Conservation (phyloP, 2,329 filamentous ascomycete species). For the Zarea fungicola region DNA sequence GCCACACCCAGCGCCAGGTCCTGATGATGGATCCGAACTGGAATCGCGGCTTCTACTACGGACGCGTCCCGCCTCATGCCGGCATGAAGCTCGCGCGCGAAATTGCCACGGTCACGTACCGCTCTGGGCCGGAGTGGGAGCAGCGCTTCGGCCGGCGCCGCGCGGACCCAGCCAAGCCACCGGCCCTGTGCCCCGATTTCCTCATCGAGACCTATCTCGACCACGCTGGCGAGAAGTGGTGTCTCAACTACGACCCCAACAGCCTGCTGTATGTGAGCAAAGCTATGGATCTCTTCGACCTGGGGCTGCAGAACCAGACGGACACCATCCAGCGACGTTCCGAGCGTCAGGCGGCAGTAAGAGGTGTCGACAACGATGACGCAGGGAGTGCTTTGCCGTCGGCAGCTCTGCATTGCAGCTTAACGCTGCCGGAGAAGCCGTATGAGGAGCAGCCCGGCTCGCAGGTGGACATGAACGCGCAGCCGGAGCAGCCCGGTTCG, state of each 20-base stretch:
- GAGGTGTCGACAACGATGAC: constrained; percentile 37
- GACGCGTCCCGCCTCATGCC: constrained; percentile 78
- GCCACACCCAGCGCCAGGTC: constrained; percentile 94
- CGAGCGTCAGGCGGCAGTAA: constrained; percentile 54
- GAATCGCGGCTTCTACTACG: constrained; percentile 93
- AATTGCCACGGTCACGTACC: constrained; percentile 96
- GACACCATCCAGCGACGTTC: constrained; percentile 58
- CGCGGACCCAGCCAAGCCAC: constrained; percentile 79
- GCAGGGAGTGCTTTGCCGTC: constrained; percentile 42
- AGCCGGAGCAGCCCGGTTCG: constrained; percentile 23
- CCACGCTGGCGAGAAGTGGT: constrained; percentile 97
- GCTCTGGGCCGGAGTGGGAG: constrained; percentile 96
- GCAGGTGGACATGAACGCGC: constrained; percentile 24
- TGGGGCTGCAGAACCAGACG: constrained; percentile 66
- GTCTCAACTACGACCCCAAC: constrained; percentile 92
- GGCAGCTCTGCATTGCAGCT: too few relatives aligned
- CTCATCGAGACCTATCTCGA: constrained; percentile 97
- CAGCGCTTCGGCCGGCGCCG: constrained; percentile 83
- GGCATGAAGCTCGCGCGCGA: constrained; percentile 98
- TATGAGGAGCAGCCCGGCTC: constrained; percentile 74
- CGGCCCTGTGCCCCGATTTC: constrained; percentile 94
- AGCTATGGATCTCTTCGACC: constrained; percentile 97
- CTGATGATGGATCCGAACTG: constrained; percentile 99
- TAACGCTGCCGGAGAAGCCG: constrained; percentile 76
- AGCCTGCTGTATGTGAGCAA: constrained; percentile 95